Percentiles rank a stretch among this genome's conserved stretches.
phyloP scores from a whole-genome alignment of 2,329 filamentous ascomycete genomes.

The Arthrinium phaeospermum region DNA sequence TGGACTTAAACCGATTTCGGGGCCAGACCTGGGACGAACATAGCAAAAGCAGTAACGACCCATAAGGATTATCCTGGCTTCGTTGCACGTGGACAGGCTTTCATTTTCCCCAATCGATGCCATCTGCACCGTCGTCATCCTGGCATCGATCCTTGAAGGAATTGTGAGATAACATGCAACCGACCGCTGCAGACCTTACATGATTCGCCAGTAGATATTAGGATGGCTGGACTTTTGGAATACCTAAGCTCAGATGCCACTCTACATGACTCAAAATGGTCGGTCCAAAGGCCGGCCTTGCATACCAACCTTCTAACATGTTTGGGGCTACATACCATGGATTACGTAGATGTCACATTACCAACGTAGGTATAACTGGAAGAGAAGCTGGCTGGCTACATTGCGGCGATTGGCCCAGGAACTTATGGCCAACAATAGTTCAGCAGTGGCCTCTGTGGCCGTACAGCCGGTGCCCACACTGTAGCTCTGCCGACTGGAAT shows the following conservation, averaged over 20 bases:
- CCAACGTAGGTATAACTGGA: background rate
- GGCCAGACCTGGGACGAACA: background rate
- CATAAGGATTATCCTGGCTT: background rate
- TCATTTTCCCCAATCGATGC: background rate
- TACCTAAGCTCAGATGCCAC: background rate
- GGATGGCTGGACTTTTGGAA: background rate
- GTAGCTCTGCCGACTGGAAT: background rate
- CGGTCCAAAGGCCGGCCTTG: background rate
- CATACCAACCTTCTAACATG: background rate
- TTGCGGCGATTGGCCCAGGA: background rate
- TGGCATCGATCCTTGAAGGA: background rate
- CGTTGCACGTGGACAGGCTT: background rate
- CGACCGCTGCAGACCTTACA: background rate
- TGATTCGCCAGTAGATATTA: background rate
- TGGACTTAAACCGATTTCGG: background rate
- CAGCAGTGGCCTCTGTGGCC: background rate
- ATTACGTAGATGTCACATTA: background rate
- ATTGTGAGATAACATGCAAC: background rate
- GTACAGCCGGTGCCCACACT: no score
- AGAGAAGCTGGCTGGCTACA: background rate
- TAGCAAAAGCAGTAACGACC: background rate
- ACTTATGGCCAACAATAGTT: background rate
- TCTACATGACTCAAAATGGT: background rate
- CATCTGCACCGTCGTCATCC: background rate
- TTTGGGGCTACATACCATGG: background rate